phyloP scores from a whole-genome alignment of 73 alveolate species.

The Strombidium stylifer region DNA sequence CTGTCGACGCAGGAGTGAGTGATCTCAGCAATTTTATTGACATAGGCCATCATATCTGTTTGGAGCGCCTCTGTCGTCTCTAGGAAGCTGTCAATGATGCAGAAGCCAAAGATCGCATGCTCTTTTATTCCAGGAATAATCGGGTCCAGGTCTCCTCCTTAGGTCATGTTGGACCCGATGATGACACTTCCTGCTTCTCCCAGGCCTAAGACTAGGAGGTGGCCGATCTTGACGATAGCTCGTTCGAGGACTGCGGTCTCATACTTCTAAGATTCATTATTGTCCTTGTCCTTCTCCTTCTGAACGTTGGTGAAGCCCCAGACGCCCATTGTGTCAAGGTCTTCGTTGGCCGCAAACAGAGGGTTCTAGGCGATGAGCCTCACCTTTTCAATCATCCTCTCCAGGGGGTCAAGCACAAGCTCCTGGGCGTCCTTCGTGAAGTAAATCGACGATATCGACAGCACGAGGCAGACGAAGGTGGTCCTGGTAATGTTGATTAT shows the following conservation, averaged over 20 bases:
- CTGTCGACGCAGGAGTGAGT: constrained; percentile 85
- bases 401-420: constrained; percentile 71
- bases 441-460: constrained; percentile 57
- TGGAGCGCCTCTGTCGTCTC: constrained; percentile 85
- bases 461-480: constrained; percentile 54
- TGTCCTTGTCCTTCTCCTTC: constrained; percentile 1
- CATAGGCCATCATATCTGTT: constrained; percentile 82
- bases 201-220: constrained; percentile 71
- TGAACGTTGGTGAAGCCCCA: constrained; percentile 6
- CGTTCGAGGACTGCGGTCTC: constrained; percentile 72
- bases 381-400: constrained; percentile 69
- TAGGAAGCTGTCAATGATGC: constrained; percentile 85
- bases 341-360: constrained; percentile 55
- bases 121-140: constrained; percentile 69
- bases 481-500: constrained; percentile 48
- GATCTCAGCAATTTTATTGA: constrained; percentile 81
- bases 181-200: constrained; percentile 83
- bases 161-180: constrained; percentile 65
- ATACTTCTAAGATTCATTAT: constrained; percentile 13
- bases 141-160: constrained; percentile 75
- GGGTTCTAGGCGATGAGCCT: constrained; percentile 65
- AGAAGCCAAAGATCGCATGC: constrained; percentile 89
- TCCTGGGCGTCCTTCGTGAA: constrained; percentile 61
- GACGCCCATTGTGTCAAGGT: constrained; percentile 46
- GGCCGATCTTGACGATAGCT: constrained; percentile 78